These are phyloP conservation scores for Sphaerosporella brunnea DNA, from an alignment of 495 filamentous ascomycete species.

Conservation along the genomic window DNA sequence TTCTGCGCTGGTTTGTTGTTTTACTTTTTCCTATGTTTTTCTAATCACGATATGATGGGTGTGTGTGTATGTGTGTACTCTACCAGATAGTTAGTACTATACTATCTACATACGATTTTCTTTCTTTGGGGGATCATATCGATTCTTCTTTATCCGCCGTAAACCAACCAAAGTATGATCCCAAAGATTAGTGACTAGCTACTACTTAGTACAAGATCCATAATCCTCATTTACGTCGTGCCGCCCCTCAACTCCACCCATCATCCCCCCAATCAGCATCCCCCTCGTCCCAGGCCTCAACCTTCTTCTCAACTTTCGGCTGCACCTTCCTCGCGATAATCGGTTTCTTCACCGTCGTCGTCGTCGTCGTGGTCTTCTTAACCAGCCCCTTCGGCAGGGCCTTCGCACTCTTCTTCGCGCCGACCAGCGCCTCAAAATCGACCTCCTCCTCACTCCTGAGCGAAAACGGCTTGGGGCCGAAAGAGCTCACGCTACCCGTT, in stretches of 20 bases:
- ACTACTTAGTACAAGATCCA: too few relatives aligned
- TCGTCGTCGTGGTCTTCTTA: constrained; percentile 9
- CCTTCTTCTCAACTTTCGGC: constrained; percentile 29
- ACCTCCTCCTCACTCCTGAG: constrained; percentile 57
- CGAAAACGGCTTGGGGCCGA: constrained; percentile 38
- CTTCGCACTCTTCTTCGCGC: constrained; percentile 42
- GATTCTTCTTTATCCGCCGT: too few relatives aligned
- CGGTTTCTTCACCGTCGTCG: constrained; percentile 10
- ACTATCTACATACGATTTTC: too few relatives aligned
- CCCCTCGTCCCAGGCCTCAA: constrained; percentile 35
- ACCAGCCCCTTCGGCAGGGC: constrained; percentile 22
- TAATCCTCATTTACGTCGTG: too few relatives aligned
- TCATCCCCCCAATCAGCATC: constrained; percentile 52
- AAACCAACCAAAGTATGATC: too few relatives aligned
- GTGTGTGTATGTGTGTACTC: too few relatives aligned
- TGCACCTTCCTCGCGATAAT: not conserved
- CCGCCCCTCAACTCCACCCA: constrained; percentile 37
- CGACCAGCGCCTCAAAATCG: constrained; percentile 86
- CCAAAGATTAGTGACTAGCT: too few relatives aligned
- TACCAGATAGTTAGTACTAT: too few relatives aligned
- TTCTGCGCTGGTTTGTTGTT: too few relatives aligned
- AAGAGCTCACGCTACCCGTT: constrained; percentile 12
- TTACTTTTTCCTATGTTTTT: too few relatives aligned
- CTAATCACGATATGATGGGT: too few relatives aligned
- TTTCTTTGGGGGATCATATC: too few relatives aligned